Conservation (phyloP, 2,329 filamentous ascomycete species). For the Nemania bipapillata region DNA sequence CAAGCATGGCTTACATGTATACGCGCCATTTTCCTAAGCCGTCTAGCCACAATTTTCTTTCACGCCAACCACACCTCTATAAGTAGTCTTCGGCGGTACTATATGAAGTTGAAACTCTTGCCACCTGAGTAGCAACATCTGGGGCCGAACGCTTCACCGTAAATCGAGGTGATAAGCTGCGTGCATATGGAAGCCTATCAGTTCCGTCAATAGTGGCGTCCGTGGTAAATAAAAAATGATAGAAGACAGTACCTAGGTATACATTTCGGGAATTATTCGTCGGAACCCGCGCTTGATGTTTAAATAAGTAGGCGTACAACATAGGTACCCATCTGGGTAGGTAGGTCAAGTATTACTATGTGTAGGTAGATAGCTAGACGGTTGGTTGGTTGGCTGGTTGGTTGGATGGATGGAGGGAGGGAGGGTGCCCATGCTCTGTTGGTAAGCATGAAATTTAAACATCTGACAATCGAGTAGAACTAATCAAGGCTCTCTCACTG, state of each 20-base stretch:
- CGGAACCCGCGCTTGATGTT: constrained; percentile 8
- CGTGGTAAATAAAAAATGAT: neutral
- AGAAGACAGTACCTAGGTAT: neutral
- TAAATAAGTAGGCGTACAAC: neutral
- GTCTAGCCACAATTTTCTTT: neutral
- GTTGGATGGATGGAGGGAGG: neutral
- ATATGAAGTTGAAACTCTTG: neutral
- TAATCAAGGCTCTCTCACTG: neutral
- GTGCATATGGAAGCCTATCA: neutral
- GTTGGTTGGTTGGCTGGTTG: too few relatives aligned
- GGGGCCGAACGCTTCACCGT: too few relatives aligned
- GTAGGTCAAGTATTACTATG: neutral
- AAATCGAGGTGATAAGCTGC: too few relatives aligned
- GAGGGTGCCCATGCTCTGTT: neutral
- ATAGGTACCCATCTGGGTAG: neutral
- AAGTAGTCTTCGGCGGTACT: neutral
- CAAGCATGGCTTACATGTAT: constrained; percentile 2
- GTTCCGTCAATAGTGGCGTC: neutral
- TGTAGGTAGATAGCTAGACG: neutral
- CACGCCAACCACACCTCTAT: neutral
- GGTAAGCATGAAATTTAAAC: neutral
- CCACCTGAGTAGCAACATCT: neutral
- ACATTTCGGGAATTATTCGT: neutral
- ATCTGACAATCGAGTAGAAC: neutral
- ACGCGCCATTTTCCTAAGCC: neutral